Conservation (phyloP, 177 flowering plant species). For the Vitis hybrid region DNA sequence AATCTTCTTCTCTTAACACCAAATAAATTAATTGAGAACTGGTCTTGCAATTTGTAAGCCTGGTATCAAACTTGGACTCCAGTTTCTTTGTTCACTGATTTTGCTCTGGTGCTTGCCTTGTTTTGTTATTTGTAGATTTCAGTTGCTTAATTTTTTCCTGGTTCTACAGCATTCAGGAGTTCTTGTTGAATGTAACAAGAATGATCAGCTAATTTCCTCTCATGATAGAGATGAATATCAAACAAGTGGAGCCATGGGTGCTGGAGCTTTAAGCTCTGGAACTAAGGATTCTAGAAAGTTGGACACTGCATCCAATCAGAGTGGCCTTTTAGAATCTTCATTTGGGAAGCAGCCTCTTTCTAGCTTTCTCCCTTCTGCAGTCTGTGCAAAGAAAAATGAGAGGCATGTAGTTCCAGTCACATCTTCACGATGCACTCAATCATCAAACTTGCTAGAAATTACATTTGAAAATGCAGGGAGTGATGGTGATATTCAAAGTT, state of each 20-base stretch:
- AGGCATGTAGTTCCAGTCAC: slow-evolving; percentile 23
- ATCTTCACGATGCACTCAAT: slow-evolving; percentile 24
- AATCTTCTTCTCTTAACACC: neutral
- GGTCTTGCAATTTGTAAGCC: too few species aligned
- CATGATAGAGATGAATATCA: slow-evolving; percentile 47
- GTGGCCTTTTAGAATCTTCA: slow-evolving; percentile 27
- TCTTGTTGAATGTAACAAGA: slow-evolving; percentile 53
- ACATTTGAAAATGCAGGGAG: slow-evolving; percentile 32
- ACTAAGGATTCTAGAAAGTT: slow-evolving; percentile 23
- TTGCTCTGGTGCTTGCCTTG: neutral
- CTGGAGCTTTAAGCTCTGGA: slow-evolving; percentile 31
- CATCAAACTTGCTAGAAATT: slow-evolving; percentile 31
- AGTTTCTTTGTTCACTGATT: too few species aligned
- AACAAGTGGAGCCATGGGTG: slow-evolving; percentile 25
- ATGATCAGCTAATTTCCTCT: slow-evolving; percentile 49
- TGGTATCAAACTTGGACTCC: too few species aligned
- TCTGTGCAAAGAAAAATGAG: slow-evolving; percentile 31
- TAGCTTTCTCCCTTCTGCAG: slow-evolving; percentile 29
- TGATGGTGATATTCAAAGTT: slow-evolving; percentile 38
- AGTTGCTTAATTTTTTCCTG: slow-evolving; percentile 7
- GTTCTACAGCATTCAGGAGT: slow-evolving; percentile 34
- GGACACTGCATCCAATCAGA: slow-evolving; percentile 29
- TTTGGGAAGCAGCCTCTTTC: slow-evolving; percentile 29
- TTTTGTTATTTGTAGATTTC: neutral
- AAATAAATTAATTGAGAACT: too few species aligned